phyloP scores from a whole-genome alignment of 2,329 filamentous ascomycete genomes.

The Ascochyta viciae-villosae region DNA sequence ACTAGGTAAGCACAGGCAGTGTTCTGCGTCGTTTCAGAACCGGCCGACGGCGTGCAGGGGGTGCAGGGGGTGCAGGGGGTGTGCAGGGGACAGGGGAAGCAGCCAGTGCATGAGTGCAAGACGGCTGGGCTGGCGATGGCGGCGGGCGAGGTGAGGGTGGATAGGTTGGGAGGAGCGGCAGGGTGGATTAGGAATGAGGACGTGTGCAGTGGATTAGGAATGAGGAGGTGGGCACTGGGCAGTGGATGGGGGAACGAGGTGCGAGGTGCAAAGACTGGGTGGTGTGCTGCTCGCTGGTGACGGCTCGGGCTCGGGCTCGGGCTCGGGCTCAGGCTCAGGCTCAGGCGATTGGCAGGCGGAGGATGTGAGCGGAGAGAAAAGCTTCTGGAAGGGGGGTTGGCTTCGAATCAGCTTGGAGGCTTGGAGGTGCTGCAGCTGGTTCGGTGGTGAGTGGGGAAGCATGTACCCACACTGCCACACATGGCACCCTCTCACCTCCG shows the following conservation, averaged over 20 bases:
- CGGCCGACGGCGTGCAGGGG: conserved; percentile 1
- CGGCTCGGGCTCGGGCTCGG: too few relatives aligned
- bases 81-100: background rate
- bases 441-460: conserved; percentile 1
- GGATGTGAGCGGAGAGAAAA: conserved; percentile 7
- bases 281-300: too few relatives aligned
- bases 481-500: background rate
- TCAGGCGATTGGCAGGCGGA: background rate
- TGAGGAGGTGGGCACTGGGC: too few relatives aligned
- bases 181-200: background rate
- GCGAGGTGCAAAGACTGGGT: too few relatives aligned
- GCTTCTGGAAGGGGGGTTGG: conserved; percentile 13
- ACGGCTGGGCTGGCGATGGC: background rate
- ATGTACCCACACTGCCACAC: conserved; percentile 14
- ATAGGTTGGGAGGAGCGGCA: background rate
- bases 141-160: background rate
- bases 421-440: background rate
- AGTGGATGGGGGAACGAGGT: too few relatives aligned
- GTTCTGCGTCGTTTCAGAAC: conserved; percentile 8
- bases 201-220: too few relatives aligned
- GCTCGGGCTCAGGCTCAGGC: too few relatives aligned
- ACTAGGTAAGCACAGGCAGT: conserved; percentile 4
- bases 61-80: background rate
- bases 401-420: conserved; percentile 15
- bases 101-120: background rate